Conservation (phyloP, 2,329 filamentous ascomycete genomes). For the Rhinocladiella similis region DNA sequence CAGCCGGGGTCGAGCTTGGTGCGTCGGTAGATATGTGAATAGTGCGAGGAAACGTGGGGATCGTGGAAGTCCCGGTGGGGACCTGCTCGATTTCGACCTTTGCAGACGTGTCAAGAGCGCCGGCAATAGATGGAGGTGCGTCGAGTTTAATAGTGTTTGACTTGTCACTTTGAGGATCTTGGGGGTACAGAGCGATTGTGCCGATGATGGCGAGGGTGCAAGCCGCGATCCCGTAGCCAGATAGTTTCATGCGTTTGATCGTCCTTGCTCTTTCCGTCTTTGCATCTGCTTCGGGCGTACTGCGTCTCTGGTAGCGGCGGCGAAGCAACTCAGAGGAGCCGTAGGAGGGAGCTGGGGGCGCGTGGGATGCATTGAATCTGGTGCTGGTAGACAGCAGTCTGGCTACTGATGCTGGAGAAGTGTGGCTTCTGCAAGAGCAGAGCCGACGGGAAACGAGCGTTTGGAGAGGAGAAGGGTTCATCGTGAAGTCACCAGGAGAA, state of each 20-base stretch:
- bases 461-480: conserved; percentile 20
- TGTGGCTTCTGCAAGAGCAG: conserved; percentile 14
- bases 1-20: conserved; percentile 39
- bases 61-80: conserved; percentile 75
- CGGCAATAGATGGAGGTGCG: conserved; percentile 40
- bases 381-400: conserved; percentile 18
- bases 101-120: conserved; percentile 33
- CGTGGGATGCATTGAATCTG: conserved; percentile 7
- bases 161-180: conserved; percentile 16
- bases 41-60: conserved; percentile 75
- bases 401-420: neutral
- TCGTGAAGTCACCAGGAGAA: neutral
- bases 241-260: conserved; percentile 23
- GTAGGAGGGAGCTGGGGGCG: conserved; percentile 13
- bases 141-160: conserved; percentile 39
- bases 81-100: conserved; percentile 69
- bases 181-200: conserved; percentile 32
- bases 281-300: conserved; percentile 1
- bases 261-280: conserved; percentile 23
- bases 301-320: conserved; percentile 22
- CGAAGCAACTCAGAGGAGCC: conserved; percentile 25
- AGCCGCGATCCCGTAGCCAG: conserved; percentile 37
- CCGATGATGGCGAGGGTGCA: conserved; percentile 44
- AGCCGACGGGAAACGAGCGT: conserved; percentile 20
- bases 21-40: conserved; percentile 59